A percentile compares a stretch with the other conserved stretches of the same genome.
These are phyloP conservation scores for Sphagnum contortum DNA, from an alignment of 225 moss, liverwort and hornwort genomes.

Conservation along the genomic window DNA sequence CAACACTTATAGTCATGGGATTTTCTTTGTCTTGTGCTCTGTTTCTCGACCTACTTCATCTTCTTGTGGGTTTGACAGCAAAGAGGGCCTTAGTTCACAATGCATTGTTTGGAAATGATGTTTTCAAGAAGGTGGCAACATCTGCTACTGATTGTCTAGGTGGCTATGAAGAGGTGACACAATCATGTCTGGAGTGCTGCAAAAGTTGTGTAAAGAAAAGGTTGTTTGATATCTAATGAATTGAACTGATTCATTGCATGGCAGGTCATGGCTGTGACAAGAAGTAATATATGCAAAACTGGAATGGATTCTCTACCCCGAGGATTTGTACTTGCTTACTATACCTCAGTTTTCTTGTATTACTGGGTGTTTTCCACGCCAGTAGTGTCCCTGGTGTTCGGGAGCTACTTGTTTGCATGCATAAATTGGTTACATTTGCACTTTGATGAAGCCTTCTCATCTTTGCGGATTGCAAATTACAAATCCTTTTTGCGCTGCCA, in stretches of 20 bases:
- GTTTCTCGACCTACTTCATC: too few relatives aligned
- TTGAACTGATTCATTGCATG: background rate
- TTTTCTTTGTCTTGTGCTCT: too few relatives aligned
- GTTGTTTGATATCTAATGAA: too few relatives aligned
- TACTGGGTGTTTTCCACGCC: slow-evolving; percentile 99
- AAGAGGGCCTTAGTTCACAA: too few relatives aligned
- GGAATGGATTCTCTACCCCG: slow-evolving; percentile 76
- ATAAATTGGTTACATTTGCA: slow-evolving; percentile 99
- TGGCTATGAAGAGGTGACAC: too few relatives aligned
- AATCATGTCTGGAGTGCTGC: too few relatives aligned
- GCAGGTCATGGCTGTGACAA: slow-evolving; percentile 98
- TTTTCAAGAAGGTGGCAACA: too few relatives aligned
- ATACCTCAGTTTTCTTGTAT: slow-evolving; percentile 83
- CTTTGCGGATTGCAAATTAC: slow-evolving; percentile 91
- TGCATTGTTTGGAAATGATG: too few relatives aligned
- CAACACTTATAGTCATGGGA: too few relatives aligned
- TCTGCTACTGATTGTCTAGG: too few relatives aligned
- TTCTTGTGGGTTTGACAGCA: too few relatives aligned
- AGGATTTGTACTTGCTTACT: slow-evolving; percentile 81
- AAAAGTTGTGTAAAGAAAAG: too few relatives aligned
- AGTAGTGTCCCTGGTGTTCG: slow-evolving; percentile 89
- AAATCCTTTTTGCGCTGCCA: slow-evolving; percentile 90
- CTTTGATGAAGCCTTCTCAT: slow-evolving; percentile 99
- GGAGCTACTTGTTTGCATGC: slow-evolving; percentile 77
- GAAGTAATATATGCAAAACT: slow-evolving; percentile 76